Evolutionary conservation across 228 moss, liverwort and hornwort species (phyloP).

Genomic region (Sphagnum fallax): DNA sequence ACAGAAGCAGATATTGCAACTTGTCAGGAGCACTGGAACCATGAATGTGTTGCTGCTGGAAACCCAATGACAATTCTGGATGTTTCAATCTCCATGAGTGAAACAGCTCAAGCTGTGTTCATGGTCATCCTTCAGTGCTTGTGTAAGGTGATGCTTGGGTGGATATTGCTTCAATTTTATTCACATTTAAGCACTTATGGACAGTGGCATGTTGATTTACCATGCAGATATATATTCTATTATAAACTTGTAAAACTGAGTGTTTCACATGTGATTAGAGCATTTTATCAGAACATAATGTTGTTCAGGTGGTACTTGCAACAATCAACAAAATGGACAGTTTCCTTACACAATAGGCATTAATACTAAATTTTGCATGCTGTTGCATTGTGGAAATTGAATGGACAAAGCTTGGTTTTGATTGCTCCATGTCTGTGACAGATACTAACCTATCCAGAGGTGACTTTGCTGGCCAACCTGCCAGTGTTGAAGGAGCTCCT

Average conservation of each 20-base stretch:
- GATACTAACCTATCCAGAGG: slow-evolving; percentile 60
- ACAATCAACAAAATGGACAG: too few relatives aligned
- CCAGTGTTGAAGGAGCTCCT: slow-evolving; percentile 59
- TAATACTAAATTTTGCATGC: too few relatives aligned
- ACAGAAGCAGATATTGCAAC: slow-evolving; percentile 25
- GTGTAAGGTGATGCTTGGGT: slow-evolving; percentile 43
- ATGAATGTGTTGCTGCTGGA: slow-evolving; percentile 49
- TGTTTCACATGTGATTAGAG: too few relatives aligned
- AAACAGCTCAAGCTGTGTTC: slow-evolving; percentile 59
- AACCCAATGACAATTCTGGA: slow-evolving; percentile 40
- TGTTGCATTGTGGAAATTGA: too few relatives aligned
- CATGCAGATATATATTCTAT: too few relatives aligned
- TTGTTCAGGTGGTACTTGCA: too few relatives aligned
- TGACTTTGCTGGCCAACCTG: slow-evolving; percentile 31
- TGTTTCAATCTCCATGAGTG: slow-evolving; percentile 24
- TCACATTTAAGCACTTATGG: too few relatives aligned
- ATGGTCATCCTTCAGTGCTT: slow-evolving; percentile 62
- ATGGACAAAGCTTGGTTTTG: neutral
- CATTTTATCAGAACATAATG: too few relatives aligned
- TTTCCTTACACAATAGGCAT: too few relatives aligned
- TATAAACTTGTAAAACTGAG: too few relatives aligned
- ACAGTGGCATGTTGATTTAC: too few relatives aligned
- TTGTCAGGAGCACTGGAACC: slow-evolving; percentile 56
- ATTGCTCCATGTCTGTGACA: slow-evolving; percentile 13
- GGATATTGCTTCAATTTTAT: too few relatives aligned